phyloP scores from a whole-genome alignment of 768 basidiomycete species.

The Macrolepiota albuminosa region DNA sequence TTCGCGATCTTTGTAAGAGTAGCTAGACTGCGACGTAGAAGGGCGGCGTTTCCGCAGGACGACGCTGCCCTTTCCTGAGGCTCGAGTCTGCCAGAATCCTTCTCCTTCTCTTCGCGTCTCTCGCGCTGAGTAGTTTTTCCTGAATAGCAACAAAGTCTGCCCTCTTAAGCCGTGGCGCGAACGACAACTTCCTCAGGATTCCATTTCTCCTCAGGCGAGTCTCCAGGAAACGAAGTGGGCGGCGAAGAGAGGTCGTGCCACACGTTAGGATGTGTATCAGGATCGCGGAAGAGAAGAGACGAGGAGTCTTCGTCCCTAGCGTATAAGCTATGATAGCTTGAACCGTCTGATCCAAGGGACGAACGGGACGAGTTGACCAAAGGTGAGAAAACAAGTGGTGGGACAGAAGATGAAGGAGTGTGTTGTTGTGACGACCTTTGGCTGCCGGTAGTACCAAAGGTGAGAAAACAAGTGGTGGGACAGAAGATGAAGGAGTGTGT shows the following conservation, averaged over 20 bases:
- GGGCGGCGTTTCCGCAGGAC: conserved; percentile 66
- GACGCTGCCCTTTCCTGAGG: conserved; percentile 61
- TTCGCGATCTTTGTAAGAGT: conserved; percentile 53
- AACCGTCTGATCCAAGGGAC: conserved; percentile 75
- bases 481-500: conserved; percentile 42
- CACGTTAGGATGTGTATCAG: conserved; percentile 42
- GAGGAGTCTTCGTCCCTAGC: conserved; percentile 50
- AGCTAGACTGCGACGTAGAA: conserved; percentile 80
- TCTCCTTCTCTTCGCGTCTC: conserved; percentile 48
- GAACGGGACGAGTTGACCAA: conserved; percentile 72
- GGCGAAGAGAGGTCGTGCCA: conserved; percentile 63
- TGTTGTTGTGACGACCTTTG: conserved; percentile 55
- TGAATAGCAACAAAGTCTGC: conserved; percentile 70
- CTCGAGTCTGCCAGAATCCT: conserved; percentile 37
- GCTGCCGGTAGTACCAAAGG: conserved; percentile 42
- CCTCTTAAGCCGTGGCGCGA: conserved; percentile 62
- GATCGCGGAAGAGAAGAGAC: conserved; percentile 49
- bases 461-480: conserved; percentile 61
- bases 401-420: conserved; percentile 42
- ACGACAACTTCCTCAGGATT: conserved; percentile 66
- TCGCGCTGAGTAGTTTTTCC: conserved; percentile 66
- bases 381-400: conserved; percentile 64
- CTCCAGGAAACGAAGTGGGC: conserved; percentile 42
- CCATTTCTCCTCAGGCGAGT: conserved; percentile 47
- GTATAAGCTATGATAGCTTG: conserved; percentile 83